Evolutionary conservation across 176 grass and related monocot species (phyloP).

Genomic region (Rhynchospora tenuis): DNA sequence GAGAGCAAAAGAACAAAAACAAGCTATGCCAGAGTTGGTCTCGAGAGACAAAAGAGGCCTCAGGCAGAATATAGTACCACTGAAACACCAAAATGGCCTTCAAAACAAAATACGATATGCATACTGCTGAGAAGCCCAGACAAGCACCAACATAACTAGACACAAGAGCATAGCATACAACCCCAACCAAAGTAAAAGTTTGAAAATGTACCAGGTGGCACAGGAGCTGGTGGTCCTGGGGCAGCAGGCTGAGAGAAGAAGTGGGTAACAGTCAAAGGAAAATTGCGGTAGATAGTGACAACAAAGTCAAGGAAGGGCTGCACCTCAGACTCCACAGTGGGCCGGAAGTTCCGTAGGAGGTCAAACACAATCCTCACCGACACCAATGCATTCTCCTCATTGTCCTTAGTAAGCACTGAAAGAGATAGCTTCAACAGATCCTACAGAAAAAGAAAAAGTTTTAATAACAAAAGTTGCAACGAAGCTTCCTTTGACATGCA

Average conservation of each 20-base stretch:
- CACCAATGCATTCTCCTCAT: slow-evolving; percentile 92
- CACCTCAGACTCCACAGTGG: slow-evolving; percentile 95
- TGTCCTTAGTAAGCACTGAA: slow-evolving; percentile 78
- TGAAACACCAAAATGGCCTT: neutral
- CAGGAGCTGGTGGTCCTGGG: slow-evolving; percentile 24
- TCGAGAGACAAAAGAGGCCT: neutral
- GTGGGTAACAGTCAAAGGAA: slow-evolving; percentile 57
- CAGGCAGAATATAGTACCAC: neutral
- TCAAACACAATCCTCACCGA: slow-evolving; percentile 93
- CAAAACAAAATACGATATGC: neutral
- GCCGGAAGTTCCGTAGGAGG: slow-evolving; percentile 93
- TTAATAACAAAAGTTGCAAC: neutral
- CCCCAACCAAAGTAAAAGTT: neutral
- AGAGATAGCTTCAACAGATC: slow-evolving; percentile 96
- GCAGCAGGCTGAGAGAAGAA: slow-evolving; percentile 63
- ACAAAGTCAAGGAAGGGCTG: slow-evolving; percentile 98
- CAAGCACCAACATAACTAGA: neutral
- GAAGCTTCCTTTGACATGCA: neutral
- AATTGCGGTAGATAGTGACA: slow-evolving; percentile 72
- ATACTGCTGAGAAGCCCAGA: neutral
- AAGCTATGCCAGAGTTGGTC: neutral
- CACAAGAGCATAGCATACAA: neutral
- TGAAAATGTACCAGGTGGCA: slow-evolving; percentile 17
- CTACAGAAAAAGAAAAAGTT: slow-evolving; percentile 27
- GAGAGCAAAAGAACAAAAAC: neutral